phyloP scores from a whole-genome alignment of 345 rosid genomes.

The Lenwebbia sp. region DNA sequence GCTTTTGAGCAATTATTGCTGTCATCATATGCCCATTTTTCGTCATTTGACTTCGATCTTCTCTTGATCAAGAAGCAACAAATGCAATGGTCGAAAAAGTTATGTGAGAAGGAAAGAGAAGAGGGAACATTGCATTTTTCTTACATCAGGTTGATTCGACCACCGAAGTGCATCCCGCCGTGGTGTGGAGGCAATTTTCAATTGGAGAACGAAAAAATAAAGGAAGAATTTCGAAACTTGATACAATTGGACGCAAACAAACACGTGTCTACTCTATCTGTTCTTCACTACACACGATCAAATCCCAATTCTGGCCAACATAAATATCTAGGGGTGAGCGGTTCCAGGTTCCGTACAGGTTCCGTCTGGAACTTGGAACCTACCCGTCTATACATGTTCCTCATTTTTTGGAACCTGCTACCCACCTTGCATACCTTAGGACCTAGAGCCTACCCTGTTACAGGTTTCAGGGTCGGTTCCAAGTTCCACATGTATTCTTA shows the following conservation, averaged over 20 bases:
- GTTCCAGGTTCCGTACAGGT: too few species aligned
- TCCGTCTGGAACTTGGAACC: too few species aligned
- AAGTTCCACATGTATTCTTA: too few species aligned
- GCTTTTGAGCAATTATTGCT: not conserved
- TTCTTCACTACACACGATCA: not conserved
- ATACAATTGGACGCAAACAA: not conserved
- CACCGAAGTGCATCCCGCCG: not conserved
- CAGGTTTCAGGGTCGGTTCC: too few species aligned
- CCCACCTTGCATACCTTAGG: too few species aligned
- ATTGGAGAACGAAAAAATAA: not conserved
- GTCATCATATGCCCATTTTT: not conserved
- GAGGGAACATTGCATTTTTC: not conserved
- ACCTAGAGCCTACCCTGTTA: too few species aligned
- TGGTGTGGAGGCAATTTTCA: not conserved
- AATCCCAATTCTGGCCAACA: not conserved
- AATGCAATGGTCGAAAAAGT: not conserved
- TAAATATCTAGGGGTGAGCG: too few species aligned
- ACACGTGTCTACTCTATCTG: not conserved
- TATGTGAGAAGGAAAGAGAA: not conserved
- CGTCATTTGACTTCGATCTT: not conserved
- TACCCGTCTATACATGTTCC: too few species aligned
- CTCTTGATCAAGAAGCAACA: not conserved
- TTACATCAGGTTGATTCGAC: not conserved
- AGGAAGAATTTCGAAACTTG: not conserved
- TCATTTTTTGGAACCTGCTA: too few species aligned